Base-by-base conservation (phyloP, 2,329 filamentous ascomycete genomes). In the Cordyceps tenuipes region DNA sequence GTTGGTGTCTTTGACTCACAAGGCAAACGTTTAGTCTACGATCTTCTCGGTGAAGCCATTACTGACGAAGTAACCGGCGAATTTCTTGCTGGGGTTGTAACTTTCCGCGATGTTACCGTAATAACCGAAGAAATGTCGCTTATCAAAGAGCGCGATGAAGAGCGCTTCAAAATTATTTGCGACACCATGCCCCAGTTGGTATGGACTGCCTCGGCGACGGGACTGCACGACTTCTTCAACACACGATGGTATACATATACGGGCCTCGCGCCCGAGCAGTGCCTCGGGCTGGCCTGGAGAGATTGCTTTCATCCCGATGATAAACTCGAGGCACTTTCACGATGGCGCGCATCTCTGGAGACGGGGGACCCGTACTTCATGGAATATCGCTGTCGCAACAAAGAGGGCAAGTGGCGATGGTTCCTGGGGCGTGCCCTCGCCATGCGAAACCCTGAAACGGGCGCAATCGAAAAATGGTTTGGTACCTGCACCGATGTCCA, bases 401-500 rank as follows among this genome's bases (percentile, higher is more conserved):
- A 81, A 54, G 80, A 87, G 36, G 89, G 89, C 0, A 80, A 87
- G 60, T 92, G 85, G 83, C 79, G 88, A 57, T 93, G 89, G 89
- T 90, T 91, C 78, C 75, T 93, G 3, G 88, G 86, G 12, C 80
- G 88, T 48, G 89, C 88, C 1, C 70, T 88, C 15, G 88, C 89
- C 0, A 78, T 91, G 66, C 79, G 79, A 44, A 84, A 90, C 62
- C 81, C 80, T 63, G 80, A 86, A 49, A 82, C 82, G 0, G 87
- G 87, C 2, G 75, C 80, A 52, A 90, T 92, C 53, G 78, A 89
- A 61, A 90, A 89, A 68, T 92, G 89, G 89, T 90, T 89, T 66
- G 89, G 88, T 75, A 91, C 88, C 1, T 91, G 86, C 66, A 91
- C 89, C 13, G 89, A 93, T 64, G 88, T 91, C 19, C 86, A 92